Percentiles rank a stretch among this genome's conserved stretches.
These are phyloP conservation scores for Phialophora tarda DNA, from an alignment of 2,329 filamentous ascomycete genomes.

Conservation along the genomic window DNA sequence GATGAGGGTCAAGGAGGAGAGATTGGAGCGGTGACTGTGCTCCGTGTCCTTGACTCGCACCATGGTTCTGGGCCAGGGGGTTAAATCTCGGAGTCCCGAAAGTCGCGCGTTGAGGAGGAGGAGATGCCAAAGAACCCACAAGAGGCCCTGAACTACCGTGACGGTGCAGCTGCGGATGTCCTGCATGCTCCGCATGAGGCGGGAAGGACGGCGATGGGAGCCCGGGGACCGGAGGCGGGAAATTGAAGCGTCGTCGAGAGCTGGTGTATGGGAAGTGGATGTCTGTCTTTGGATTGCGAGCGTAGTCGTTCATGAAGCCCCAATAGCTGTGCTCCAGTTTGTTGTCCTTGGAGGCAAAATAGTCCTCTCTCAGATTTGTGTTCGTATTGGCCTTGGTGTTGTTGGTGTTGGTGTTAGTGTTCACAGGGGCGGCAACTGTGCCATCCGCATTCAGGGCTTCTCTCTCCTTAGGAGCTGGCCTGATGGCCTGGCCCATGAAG, in stretches of 20 bases:
- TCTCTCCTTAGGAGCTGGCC: constrained; percentile 45
- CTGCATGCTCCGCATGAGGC: constrained; percentile 18
- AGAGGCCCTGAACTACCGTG: constrained; percentile 15
- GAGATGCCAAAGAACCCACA: constrained; percentile 21
- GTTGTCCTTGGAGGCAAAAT: constrained; percentile 92
- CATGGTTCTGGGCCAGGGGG: constrained; percentile 21
- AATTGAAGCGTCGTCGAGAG: constrained; percentile 68
- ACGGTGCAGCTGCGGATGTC: constrained; percentile 17
- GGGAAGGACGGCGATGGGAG: constrained; percentile 66
- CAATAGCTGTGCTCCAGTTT: constrained; percentile 99
- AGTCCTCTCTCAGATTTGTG: constrained; percentile 72
- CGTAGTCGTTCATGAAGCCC: constrained; percentile 92
- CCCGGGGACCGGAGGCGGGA: constrained; percentile 76
- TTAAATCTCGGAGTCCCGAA: constrained; percentile 29
- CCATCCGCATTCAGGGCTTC: constrained; percentile 28
- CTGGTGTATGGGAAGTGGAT: constrained; percentile 66
- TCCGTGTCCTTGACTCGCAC: constrained; percentile 16
- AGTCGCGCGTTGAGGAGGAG: constrained; percentile 25
- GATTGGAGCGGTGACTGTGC: constrained; percentile 47
- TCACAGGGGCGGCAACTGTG: constrained; percentile 49
- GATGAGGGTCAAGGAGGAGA: constrained; percentile 54
- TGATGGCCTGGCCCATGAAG: constrained; percentile 78
- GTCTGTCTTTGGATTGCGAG: constrained; percentile 72
- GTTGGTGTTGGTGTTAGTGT: constrained; percentile 18
- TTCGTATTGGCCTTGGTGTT: constrained; percentile 5